These are phyloP conservation scores for Diutina neorugosa DNA, from an alignment of 1,139 yeast species.

Conservation along the genomic window DNA sequence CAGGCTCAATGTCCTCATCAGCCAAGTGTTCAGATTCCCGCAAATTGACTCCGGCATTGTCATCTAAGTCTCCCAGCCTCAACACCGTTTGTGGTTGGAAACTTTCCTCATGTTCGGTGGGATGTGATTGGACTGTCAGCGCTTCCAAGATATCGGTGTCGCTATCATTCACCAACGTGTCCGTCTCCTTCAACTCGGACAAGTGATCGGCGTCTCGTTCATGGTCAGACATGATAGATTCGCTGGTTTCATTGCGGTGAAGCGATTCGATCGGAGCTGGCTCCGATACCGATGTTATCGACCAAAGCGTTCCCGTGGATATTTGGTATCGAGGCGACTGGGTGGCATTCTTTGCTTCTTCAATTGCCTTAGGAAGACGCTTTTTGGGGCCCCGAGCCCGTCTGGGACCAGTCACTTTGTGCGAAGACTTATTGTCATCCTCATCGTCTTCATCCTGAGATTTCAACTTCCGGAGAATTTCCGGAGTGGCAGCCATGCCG, in stretches of 20 bases:
- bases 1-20: too few species aligned
- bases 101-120: neutral
- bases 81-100: neutral
- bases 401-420: constrained; percentile 8
- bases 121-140: neutral
- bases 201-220: neutral
- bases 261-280: neutral
- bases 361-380: constrained; percentile 53
- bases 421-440: constrained; percentile 7
- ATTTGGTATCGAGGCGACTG: neutral
- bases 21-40: too few species aligned
- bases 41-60: too few species aligned
- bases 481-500: constrained; percentile 39
- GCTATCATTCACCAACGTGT: neutral
- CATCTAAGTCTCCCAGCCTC: neutral
- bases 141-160: neutral
- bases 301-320: neutral
- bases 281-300: neutral
- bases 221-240: neutral
- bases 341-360: constrained; percentile 26
- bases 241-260: neutral
- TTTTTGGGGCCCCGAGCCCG: constrained; percentile 71
- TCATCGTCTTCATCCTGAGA: constrained; percentile 5
- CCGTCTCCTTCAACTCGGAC: neutral
- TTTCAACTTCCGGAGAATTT: constrained; percentile 12